phyloP scores from a whole-genome alignment of 352 stramenopile genomes.

The Plasmopara muralis region DNA sequence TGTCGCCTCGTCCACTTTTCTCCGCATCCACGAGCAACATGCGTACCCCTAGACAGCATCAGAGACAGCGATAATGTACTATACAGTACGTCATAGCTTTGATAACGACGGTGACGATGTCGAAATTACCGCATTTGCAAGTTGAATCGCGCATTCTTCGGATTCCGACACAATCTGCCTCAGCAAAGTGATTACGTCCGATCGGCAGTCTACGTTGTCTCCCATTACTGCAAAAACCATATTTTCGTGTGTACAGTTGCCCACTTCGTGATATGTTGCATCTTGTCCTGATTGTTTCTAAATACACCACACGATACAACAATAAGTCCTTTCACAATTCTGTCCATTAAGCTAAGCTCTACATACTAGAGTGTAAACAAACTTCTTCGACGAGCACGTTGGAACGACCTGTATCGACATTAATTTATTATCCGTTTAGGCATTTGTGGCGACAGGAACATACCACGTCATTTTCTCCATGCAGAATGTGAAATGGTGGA shows the following conservation, averaged over 20 bases:
- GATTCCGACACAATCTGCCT: constrained; percentile 30
- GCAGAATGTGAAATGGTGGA: constrained; percentile 48
- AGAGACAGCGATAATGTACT: too few species aligned
- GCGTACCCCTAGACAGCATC: too few species aligned
- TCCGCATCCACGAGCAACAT: too few species aligned
- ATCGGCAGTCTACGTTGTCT: constrained; percentile 41
- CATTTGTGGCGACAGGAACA: neutral
- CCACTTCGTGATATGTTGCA: constrained; percentile 37
- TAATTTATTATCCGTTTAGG: neutral
- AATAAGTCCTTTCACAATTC: neutral
- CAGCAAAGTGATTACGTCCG: constrained; percentile 32
- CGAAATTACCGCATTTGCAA: constrained; percentile 3
- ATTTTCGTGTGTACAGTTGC: constrained; percentile 51
- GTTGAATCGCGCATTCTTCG: neutral
- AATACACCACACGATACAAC: constrained; percentile 1
- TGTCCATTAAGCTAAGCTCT: neutral
- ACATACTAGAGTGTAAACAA: constrained; percentile 41
- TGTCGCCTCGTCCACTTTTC: too few species aligned
- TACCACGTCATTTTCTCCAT: constrained; percentile 48
- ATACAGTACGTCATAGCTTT: constrained; percentile 10
- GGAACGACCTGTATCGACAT: constrained; percentile 39
- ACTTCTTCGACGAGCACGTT: constrained; percentile 46
- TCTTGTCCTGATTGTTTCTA: constrained; percentile 37
- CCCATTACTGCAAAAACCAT: constrained; percentile 67
- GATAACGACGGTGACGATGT: constrained; percentile 7